Conservation (phyloP, 1,139 yeast species). For the Candida labiduridarum region DNA sequence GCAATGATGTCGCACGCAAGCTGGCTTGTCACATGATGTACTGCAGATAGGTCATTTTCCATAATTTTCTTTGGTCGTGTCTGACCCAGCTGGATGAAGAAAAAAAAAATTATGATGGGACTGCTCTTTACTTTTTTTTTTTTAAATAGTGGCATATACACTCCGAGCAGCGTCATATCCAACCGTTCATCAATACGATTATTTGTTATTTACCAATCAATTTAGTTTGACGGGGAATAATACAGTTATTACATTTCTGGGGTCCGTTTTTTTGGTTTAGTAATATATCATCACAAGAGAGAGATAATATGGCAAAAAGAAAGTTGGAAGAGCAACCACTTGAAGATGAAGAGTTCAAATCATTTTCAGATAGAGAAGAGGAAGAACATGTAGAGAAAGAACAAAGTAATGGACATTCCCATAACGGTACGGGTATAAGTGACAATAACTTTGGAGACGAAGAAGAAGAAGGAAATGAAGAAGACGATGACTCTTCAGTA, state of each 20-base stretch:
- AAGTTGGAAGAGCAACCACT: slow-evolving; percentile 21
- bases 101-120: slow-evolving; percentile 3
- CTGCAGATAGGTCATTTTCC: background rate
- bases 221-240: slow-evolving; percentile 4
- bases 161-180: background rate
- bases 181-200: background rate
- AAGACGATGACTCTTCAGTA: slow-evolving; percentile 15
- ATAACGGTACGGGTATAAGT: slow-evolving; percentile 10
- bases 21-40: background rate
- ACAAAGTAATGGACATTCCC: slow-evolving; percentile 15
- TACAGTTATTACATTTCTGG: background rate
- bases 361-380: slow-evolving; percentile 13
- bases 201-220: slow-evolving; percentile 2
- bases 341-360: slow-evolving; percentile 16
- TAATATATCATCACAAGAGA: background rate
- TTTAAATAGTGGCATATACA: background rate
- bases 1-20: background rate
- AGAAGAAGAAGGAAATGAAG: slow-evolving; percentile 17
- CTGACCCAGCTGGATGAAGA: background rate
- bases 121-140: background rate
- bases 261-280: background rate
- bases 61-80: slow-evolving; percentile 2
- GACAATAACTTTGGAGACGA: slow-evolving; percentile 10
- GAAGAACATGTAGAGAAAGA: slow-evolving; percentile 3
- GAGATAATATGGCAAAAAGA: slow-evolving; percentile 33